Evolutionary conservation across 495 filamentous ascomycete genomes (phyloP).

Genomic region (Talaromyces nanjingensis): DNA sequence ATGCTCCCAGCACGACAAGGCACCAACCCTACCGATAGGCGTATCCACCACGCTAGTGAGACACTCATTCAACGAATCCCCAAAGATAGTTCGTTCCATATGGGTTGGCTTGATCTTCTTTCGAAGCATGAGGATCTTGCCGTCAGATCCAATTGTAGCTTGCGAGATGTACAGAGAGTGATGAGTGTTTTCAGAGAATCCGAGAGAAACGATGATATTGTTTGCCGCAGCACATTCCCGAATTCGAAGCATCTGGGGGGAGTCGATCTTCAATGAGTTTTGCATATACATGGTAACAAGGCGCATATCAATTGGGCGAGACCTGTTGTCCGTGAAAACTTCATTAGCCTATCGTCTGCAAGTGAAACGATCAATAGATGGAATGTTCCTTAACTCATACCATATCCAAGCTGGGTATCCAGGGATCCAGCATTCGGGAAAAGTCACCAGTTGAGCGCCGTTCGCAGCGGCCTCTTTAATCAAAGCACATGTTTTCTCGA

Average conservation of each 20-base stretch:
- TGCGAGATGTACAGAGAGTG: slow-evolving; percentile 52
- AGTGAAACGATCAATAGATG: neutral
- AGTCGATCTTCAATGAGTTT: slow-evolving; percentile 39
- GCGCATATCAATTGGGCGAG: slow-evolving; percentile 35
- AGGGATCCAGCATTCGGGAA: slow-evolving; percentile 49
- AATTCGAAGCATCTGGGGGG: slow-evolving; percentile 42
- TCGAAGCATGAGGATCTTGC: slow-evolving; percentile 36
- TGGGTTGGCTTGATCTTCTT: slow-evolving; percentile 57
- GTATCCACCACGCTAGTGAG: slow-evolving; percentile 36
- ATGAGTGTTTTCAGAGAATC: slow-evolving; percentile 45
- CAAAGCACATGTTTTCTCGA: slow-evolving; percentile 43
- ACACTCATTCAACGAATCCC: slow-evolving; percentile 41
- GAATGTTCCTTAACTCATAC: slow-evolving; percentile 22
- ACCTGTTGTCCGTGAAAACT: slow-evolving; percentile 19
- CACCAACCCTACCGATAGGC: slow-evolving; percentile 37
- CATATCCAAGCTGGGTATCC: slow-evolving; percentile 56
- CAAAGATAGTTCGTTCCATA: slow-evolving; percentile 56
- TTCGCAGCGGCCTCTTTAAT: slow-evolving; percentile 46
- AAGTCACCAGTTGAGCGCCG: slow-evolving; percentile 44
- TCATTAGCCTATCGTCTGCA: neutral
- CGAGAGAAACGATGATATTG: slow-evolving; percentile 42
- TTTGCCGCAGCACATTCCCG: slow-evolving; percentile 29
- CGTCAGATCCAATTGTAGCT: slow-evolving; percentile 38
- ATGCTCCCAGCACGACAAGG: slow-evolving; percentile 52
- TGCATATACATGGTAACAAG: slow-evolving; percentile 40